Base-by-base conservation (phyloP, 805 yeast species). In the Starmerella vaccinii region DNA sequence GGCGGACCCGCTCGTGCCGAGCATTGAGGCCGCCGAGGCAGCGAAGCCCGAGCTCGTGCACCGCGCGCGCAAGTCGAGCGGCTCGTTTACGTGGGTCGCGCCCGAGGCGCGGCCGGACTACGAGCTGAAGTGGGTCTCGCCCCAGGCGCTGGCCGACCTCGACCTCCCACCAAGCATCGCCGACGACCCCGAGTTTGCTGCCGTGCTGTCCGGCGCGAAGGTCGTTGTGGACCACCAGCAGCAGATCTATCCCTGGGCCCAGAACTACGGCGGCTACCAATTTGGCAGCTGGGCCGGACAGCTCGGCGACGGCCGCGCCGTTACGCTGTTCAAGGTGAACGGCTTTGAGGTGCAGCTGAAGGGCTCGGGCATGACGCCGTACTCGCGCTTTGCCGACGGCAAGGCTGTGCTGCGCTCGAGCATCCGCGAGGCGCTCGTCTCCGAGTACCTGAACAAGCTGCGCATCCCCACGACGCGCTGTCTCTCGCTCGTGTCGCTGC, bases 251-350 rank as follows among this genome's bases (percentile, higher is more conserved):
- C 97, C 98, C 0, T 90, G 84, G 66, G 78, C 96, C 12, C 89
- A 84, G 65, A 85, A 90, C 0, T 90, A 90, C 65, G 95, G 97
- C 1, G 98, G 98, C 0, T 87, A 82, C 74, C 98, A 90, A 63
- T 90, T 92, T 70, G 97, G 98, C 2, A 78, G 77, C 57, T 90
- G 90, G 77, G 97, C 97, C 0, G 97, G 97, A 2, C 98, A 92
- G 65, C 69, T 90, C 54, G 98, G 98, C 6, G 98, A 90, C 65
- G 98, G 98, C 1, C 71, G 98, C 53, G 96, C 87, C 1, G 76
- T 81, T 6, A 86, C 84, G 60, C 68, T 90, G 41, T 89, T 90
- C 68, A 90, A 84, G 56, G 67, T 82, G 0, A 71, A 73, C 5
- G 64, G 66, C 32, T 81, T 73, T 59, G 90, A 82, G 56, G 57